Evolutionary conservation across 2,329 filamentous ascomycete genomes (phyloP), one percentile per base, ranked within the genome.

Genomic region (Exophiala aquamarina): DNA sequence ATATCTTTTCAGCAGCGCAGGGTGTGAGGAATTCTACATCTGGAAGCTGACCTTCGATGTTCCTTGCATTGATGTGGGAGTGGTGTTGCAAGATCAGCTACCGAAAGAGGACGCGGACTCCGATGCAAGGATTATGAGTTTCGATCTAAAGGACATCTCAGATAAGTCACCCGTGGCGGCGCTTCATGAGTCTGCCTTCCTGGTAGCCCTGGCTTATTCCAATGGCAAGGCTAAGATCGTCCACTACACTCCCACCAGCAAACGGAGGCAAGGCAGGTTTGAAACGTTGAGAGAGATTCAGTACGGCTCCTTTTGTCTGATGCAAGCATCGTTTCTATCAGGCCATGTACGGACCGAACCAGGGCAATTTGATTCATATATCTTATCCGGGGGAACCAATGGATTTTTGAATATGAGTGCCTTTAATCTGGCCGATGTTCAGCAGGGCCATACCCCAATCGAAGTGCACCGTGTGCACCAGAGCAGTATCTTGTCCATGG

Each of bases 11-110:
- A 95, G 88, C 55, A 91, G 89, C 59, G 89, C 82, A 4, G 93
- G 91, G 0, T 84, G 83, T 51, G 92, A 96, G 64, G 92, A 98
- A 66, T 86, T 97, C 54, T 92, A 85, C 59, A 78, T 91, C 9
- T 98, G 93, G 92, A 77, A 80, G 32, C 66, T 92, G 26, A 73
- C 72, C 37, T 44, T 39, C 17, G 61, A 62, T 9, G 64, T 87
- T 5, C 73, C 82, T 19, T 71, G 74, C 2, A 68, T 79, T 46
- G 72, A 70, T 3, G 59, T 81, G 8, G 77, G 80, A 0, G 69
- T 78, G 1, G 67, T 78, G 1, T 75, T 78, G 52, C 72, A 79
- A 52, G 73, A 72, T 2, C 61, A 65, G 10, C 76, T 77, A 58
- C 72, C 72, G 0, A 71, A 71, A 13, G 63, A 63, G 8, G 71